Base-by-base conservation (phyloP, 1,284 basidiomycete genomes). In the Neolentinus lepideus region DNA sequence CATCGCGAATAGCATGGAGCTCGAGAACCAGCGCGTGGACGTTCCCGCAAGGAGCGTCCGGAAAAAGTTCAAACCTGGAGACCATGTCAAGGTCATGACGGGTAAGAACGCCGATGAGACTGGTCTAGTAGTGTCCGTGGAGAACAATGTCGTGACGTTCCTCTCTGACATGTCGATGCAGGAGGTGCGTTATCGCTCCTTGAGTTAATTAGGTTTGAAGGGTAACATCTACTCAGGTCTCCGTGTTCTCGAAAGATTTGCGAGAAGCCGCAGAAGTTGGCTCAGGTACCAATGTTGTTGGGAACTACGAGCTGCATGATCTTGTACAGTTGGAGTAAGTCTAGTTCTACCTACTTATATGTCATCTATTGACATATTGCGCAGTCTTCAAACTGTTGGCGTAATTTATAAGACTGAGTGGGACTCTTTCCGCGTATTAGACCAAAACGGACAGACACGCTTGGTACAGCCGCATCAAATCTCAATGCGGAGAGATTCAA, bases 391-490 rank as follows among this genome's bases (percentile, higher is more conserved):
- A 68, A 97, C 95, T 1, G 92, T 94, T 25, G 96, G 94, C 67
- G 94, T 99, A 58, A 96, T 99, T 62, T 97, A 90, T 81, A 97
- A 97, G 72, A 95, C 96, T 2, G 97, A 99, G 69, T 86, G 93
- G 19, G 92, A 94, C 66, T 87, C 91, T 8, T 94, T 99, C 82
- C 90, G 92, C 57, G 90, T 99, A 0, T 80, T 99, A 51, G 96
- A 99, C 68, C 96, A 98, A 70, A 90, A 93, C 61, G 92, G 94
- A 1, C 86, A 91, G 71, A 81, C 92, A 24, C 88, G 93, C 21
- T 77, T 90, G 4, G 90, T 98, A n/a, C 88, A 90, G 64, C 93
- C 95, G 8, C 92, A 94, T 61, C 95, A 99, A 69, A 97, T 99
- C 63, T 90, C 90, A 12, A 92, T 94, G 83, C 84, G 92, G 16